Percentiles rank a stretch among this genome's conserved stretches.
Conservation (phyloP, 768 basidiomycete genomes). For the Russula emetica region DNA sequence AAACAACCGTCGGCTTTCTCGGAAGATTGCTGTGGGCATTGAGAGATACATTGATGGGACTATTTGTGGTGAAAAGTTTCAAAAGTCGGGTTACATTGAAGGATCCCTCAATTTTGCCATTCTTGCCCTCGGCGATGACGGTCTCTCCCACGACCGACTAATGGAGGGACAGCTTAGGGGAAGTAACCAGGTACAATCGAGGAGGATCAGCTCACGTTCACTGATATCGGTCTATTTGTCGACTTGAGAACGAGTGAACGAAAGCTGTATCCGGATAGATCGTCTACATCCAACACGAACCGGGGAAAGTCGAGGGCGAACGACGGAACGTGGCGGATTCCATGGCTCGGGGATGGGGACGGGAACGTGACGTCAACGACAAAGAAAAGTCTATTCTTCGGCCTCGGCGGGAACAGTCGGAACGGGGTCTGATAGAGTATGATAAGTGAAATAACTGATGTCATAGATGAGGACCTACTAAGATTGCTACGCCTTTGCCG, state of each 20-base stretch:
- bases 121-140: conserved; percentile 1
- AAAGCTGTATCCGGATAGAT: conserved; percentile 6
- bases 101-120: conserved; percentile 7
- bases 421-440: conserved; percentile 2
- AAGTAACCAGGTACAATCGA: neutral
- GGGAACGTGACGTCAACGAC: conserved; percentile 11
- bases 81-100: conserved; percentile 8
- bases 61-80: conserved; percentile 7
- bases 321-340: neutral
- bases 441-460: neutral
- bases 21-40: neutral
- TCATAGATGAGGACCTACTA: conserved; percentile 4
- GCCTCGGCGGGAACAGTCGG: conserved; percentile 2
- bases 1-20: neutral
- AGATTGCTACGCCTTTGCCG: conserved; percentile 1
- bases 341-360: conserved; percentile 6
- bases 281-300: conserved; percentile 2
- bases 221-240: conserved; percentile 4
- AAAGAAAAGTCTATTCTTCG: conserved; percentile 4
- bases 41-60: neutral
- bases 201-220: conserved; percentile 3
- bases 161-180: neutral
- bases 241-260: conserved; percentile 5
- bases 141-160: conserved; percentile 3
- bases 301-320: neutral